Evolutionary conservation across 768 basidiomycete species (phyloP).

Genomic region (Cystobasidiopsis lactophilus): DNA sequence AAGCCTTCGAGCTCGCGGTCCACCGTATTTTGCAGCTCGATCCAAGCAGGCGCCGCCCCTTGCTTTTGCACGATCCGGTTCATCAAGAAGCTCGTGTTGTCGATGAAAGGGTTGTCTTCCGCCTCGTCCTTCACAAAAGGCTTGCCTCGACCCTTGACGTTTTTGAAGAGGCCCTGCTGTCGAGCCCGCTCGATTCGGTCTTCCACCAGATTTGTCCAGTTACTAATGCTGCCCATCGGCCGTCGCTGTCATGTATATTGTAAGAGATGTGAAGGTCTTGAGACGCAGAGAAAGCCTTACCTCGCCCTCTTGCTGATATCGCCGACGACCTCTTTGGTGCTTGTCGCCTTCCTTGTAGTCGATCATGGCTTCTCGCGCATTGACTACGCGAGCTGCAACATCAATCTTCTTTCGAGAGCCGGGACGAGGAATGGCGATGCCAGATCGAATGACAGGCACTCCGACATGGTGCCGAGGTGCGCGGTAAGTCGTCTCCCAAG

Average conservation of each 20-base stretch:
- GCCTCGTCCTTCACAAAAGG: slow-evolving; percentile 3
- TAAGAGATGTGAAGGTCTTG: neutral
- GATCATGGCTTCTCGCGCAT: slow-evolving; percentile 5
- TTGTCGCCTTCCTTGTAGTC: slow-evolving; percentile 6
- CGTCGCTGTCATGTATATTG: neutral
- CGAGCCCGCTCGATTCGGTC: slow-evolving; percentile 9
- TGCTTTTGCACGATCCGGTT: slow-evolving; percentile 10
- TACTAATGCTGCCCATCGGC: slow-evolving; percentile 2
- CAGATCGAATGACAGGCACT: slow-evolving; percentile 2
- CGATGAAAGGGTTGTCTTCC: slow-evolving; percentile 9
- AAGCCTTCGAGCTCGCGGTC: slow-evolving; percentile 2
- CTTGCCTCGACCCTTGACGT: slow-evolving; percentile 10
- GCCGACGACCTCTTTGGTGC: neutral
- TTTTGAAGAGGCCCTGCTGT: slow-evolving; percentile 9
- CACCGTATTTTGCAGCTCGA: slow-evolving; percentile 10
- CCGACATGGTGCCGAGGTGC: slow-evolving; percentile 4
- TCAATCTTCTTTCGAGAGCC: neutral
- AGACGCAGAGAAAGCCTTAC: neutral
- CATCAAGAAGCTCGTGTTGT: slow-evolving; percentile 6
- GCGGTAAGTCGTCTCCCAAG: slow-evolving; percentile 10
- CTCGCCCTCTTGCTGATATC: neutral
- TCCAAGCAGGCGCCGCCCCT: slow-evolving; percentile 12
- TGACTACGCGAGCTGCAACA: slow-evolving; percentile 4
- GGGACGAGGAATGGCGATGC: neutral
- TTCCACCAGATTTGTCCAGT: slow-evolving; percentile 7